Percentiles rank a stretch among this genome's conserved stretches.
Evolutionary conservation across 148 eudicot genomes (phyloP).

Genomic region (Diospyros lotus): DNA sequence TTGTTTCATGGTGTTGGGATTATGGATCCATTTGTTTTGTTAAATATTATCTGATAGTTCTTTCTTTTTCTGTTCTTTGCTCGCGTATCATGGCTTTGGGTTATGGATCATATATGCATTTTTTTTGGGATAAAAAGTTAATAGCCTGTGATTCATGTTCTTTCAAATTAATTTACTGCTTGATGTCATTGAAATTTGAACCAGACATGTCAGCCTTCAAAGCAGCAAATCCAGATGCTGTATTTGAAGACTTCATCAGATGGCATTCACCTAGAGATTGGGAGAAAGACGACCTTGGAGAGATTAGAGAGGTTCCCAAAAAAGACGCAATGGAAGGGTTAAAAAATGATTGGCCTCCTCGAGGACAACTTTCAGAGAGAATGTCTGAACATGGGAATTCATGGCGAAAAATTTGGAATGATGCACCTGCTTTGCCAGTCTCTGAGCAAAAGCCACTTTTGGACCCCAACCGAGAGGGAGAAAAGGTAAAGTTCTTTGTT

Average conservation of each 20-base stretch:
- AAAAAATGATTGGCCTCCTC: constrained; percentile 75
- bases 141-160: background rate
- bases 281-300: constrained; percentile 47
- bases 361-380: constrained; percentile 81
- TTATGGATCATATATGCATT: too few relatives aligned
- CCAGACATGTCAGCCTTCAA: constrained; percentile 96
- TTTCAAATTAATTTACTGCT: constrained; percentile 1
- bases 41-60: too few relatives aligned
- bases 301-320: constrained; percentile 24
- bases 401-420: constrained; percentile 93
- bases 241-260: constrained; percentile 90
- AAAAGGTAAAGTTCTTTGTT: constrained; percentile 51
- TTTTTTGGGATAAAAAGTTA: background rate
- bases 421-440: constrained; percentile 71
- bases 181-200: constrained; percentile 21
- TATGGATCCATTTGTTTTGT: background rate
- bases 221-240: constrained; percentile 96
- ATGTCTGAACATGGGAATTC: constrained; percentile 85
- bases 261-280: constrained; percentile 99
- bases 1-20: background rate
- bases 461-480: constrained; percentile 94
- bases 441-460: constrained; percentile 87
- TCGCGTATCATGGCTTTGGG: too few relatives aligned
- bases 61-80: too few relatives aligned
- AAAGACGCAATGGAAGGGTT: constrained; percentile 10